Conservation (phyloP, 2,329 filamentous ascomycete species). For the Ophiocordyceps camponoti-floridani region DNA sequence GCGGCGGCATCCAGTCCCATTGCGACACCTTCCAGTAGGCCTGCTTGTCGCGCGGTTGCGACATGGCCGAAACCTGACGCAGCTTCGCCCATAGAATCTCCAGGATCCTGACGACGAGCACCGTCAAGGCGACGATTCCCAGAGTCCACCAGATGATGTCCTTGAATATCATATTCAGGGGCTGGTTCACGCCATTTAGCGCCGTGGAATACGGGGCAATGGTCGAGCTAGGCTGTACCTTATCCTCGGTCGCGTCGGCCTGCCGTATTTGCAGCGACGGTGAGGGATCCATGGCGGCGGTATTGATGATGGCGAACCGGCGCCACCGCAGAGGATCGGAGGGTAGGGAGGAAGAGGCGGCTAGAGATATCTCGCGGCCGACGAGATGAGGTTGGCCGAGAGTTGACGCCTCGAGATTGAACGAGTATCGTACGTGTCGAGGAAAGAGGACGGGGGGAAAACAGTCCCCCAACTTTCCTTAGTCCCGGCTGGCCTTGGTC, state of each 20-base stretch:
- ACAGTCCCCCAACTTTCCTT: background rate
- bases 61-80: conserved; percentile 42
- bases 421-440: background rate
- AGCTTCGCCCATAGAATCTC: conserved; percentile 38
- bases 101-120: conserved; percentile 33
- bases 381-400: background rate
- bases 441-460: background rate
- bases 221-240: conserved; percentile 22
- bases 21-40: conserved; percentile 40
- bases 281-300: conserved; percentile 15
- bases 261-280: conserved; percentile 13
- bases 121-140: conserved; percentile 33
- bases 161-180: conserved; percentile 36
- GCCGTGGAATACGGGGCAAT: conserved; percentile 36
- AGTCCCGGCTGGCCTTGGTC: no score
- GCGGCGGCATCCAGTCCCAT: conserved; percentile 39
- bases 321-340: conserved; percentile 3
- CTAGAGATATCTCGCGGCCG: background rate
- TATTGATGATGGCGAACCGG: conserved; percentile 4
- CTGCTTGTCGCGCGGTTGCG: conserved; percentile 30
- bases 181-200: conserved; percentile 43
- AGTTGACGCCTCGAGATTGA: background rate
- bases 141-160: conserved; percentile 42
- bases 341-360: background rate
- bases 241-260: conserved; percentile 9